These are phyloP conservation scores for Phytophthora agathidicida DNA, from an alignment of 352 stramenopile species.

Conservation along the genomic window DNA sequence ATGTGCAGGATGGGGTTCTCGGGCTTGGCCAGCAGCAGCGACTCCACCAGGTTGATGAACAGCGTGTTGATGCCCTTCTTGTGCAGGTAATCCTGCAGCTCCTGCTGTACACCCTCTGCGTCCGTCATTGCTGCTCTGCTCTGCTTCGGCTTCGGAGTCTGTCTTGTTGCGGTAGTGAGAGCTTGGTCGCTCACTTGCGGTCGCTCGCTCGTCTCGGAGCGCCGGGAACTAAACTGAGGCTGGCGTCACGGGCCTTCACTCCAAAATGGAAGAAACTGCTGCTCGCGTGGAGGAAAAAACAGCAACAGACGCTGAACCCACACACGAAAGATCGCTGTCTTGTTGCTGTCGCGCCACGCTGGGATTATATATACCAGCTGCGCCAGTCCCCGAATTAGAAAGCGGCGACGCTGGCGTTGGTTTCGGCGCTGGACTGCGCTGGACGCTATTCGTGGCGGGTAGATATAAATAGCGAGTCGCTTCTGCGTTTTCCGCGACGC, in stretches of 20 bases:
- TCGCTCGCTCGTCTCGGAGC: background rate
- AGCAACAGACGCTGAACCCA: constrained; percentile 28
- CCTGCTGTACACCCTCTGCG: constrained; percentile 88
- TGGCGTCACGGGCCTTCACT: constrained; percentile 27
- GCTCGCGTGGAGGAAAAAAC: constrained; percentile 14
- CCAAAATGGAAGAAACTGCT: constrained; percentile 43
- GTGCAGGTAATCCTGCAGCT: constrained; percentile 92
- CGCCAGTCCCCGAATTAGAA: no score
- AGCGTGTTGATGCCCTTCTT: constrained; percentile 93
- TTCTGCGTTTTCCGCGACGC: no score
- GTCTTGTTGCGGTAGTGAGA: constrained; percentile 10
- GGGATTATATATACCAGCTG: no score
- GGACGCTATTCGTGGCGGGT: no score
- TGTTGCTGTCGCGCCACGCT: constrained; percentile 1
- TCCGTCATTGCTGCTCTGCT: constrained; percentile 66
- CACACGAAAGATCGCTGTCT: constrained; percentile 27
- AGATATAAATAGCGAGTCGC: no score
- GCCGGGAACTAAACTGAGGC: constrained; percentile 33
- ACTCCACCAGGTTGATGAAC: constrained; percentile 93
- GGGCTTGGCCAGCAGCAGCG: constrained; percentile 87
- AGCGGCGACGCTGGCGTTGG: no score
- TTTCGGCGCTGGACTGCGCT: no score
- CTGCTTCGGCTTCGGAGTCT: background rate
- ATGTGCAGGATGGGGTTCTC: constrained; percentile 91
- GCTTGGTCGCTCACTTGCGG: background rate